phyloP scores from a whole-genome alignment of 2,329 filamentous ascomycete genomes.

The Monosporascus sp. region DNA sequence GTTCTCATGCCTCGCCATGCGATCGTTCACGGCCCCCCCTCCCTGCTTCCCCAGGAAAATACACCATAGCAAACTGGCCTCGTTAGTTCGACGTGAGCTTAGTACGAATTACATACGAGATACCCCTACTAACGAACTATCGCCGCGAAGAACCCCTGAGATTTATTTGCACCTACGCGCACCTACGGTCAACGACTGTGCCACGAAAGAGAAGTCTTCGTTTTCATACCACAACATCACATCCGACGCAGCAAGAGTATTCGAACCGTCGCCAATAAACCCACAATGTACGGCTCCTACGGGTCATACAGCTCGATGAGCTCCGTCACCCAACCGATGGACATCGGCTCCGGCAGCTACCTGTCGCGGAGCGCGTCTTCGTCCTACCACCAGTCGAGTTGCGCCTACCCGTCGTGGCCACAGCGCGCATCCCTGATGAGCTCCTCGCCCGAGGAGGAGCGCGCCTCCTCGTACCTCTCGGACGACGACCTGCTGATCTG shows the following conservation, averaged over 20 bases:
- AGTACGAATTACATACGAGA: neutral
- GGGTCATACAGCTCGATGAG: slow-evolving; percentile 33
- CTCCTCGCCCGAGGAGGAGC: slow-evolving; percentile 27
- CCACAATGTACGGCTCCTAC: slow-evolving; percentile 29
- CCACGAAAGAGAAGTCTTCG: neutral
- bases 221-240: neutral
- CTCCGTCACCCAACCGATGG: slow-evolving; percentile 26
- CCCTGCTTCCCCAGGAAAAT: neutral
- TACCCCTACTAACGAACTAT: no score
- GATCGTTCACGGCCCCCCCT: neutral
- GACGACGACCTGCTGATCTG: slow-evolving; percentile 59
- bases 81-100: neutral
- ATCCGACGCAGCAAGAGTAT: neutral
- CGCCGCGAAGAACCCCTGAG: no score
- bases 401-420: slow-evolving; percentile 40
- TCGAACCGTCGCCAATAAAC: neutral
- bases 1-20: neutral
- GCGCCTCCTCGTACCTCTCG: slow-evolving; percentile 53
- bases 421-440: slow-evolving; percentile 32
- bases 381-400: slow-evolving; percentile 26
- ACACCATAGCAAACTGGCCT: neutral
- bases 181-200: no score
- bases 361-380: slow-evolving; percentile 14
- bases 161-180: no score
- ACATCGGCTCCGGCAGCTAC: slow-evolving; percentile 27